A percentile compares a stretch with the other conserved stretches of the same genome.
These are phyloP conservation scores for Serpula lacrymans DNA, from an alignment of 768 basidiomycete species.

Conservation along the genomic window DNA sequence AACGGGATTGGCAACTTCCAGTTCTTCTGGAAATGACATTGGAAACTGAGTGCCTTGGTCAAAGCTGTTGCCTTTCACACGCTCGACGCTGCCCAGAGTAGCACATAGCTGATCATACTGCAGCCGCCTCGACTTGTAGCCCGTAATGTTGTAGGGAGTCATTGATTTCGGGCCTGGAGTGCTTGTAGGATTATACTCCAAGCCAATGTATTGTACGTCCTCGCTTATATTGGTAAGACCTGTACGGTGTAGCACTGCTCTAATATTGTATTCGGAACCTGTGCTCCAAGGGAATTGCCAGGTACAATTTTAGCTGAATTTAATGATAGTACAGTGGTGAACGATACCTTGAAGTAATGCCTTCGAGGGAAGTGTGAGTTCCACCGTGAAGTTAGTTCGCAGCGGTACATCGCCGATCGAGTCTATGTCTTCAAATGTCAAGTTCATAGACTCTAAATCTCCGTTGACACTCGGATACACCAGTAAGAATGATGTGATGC, in stretches of 20 bases:
- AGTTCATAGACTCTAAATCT: neutral
- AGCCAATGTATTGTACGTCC: neutral
- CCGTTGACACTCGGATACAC: neutral
- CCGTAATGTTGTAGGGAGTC: neutral
- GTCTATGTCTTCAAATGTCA: neutral
- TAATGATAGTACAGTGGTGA: neutral
- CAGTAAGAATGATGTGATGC: conserved; percentile 16
- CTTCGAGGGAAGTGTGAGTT: neutral
- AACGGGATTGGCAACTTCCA: neutral
- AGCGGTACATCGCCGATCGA: neutral
- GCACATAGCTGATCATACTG: no score
- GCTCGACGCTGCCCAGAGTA: no score
- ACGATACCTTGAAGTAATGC: neutral
- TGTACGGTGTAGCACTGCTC: neutral
- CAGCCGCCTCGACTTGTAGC: neutral
- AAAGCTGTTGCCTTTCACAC: no score
- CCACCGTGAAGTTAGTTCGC: conserved; percentile 1
- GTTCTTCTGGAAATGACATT: no score
- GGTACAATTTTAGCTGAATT: neutral
- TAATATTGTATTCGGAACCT: conserved; percentile 3
- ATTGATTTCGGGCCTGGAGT: no score
- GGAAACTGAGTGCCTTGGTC: neutral
- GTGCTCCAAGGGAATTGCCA: neutral
- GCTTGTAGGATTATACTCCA: neutral
- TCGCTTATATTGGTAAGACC: conserved; percentile 8